Conservation (phyloP, 2,329 filamentous ascomycete genomes). For the Ascochyta rabiei region DNA sequence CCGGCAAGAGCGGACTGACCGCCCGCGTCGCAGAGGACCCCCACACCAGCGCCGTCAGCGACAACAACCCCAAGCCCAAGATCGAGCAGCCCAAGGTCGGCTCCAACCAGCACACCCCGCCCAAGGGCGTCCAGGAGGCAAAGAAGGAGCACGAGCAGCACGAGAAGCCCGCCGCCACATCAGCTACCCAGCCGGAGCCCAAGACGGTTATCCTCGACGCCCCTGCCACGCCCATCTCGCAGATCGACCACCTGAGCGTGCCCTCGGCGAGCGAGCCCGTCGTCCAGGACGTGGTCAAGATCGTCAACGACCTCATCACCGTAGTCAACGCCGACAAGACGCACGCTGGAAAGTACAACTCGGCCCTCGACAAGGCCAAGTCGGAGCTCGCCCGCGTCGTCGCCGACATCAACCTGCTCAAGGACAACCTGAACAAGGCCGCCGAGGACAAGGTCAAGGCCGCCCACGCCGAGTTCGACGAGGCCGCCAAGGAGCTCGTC, state of each 20-base stretch:
- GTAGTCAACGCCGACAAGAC: slow-evolving; percentile 88
- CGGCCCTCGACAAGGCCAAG: slow-evolving; percentile 85
- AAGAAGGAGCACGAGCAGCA: slow-evolving; percentile 37
- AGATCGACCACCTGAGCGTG: slow-evolving; percentile 79
- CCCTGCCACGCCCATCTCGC: slow-evolving; percentile 49
- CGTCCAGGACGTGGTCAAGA: slow-evolving; percentile 90
- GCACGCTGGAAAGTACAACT: slow-evolving; percentile 72
- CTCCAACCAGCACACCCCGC: slow-evolving; percentile 20
- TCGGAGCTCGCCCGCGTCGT: slow-evolving; percentile 79
- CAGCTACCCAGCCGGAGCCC: slow-evolving; percentile 24
- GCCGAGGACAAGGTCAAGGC: slow-evolving; percentile 77
- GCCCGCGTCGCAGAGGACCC: slow-evolving; percentile 75
- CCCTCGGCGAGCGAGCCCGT: slow-evolving; percentile 81
- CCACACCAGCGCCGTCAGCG: slow-evolving; percentile 66
- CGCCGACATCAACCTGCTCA: slow-evolving; percentile 75
- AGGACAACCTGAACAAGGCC: slow-evolving; percentile 69
- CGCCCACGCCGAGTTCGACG: slow-evolving; percentile 79
- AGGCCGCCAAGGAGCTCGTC: slow-evolving; percentile 85
- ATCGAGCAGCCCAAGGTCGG: slow-evolving; percentile 34
- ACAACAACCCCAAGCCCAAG: slow-evolving; percentile 45
- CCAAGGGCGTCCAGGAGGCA: slow-evolving; percentile 37
- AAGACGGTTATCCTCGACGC: slow-evolving; percentile 16
- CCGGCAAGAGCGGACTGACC: slow-evolving; percentile 82
- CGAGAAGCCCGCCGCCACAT: slow-evolving; percentile 38
- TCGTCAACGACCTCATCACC: slow-evolving; percentile 94